Evolutionary conservation across 139 green algal species (phyloP).

Genomic region (Micractinium sp.): DNA sequence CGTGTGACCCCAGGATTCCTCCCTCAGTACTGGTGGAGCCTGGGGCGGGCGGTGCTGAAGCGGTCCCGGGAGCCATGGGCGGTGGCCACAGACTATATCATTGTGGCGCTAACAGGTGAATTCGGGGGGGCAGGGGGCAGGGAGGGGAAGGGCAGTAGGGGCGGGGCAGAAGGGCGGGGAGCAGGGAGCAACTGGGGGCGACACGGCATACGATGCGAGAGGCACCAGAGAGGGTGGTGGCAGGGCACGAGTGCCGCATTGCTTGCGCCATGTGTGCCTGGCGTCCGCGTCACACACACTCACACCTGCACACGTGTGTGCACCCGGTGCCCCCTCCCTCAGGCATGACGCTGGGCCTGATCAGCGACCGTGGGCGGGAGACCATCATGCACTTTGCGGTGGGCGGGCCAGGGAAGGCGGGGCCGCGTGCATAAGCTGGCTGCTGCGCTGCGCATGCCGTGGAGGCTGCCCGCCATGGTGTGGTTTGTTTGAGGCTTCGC

Average conservation of each 20-base stretch:
- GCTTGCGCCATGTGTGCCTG: too few species aligned
- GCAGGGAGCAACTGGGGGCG: too few species aligned
- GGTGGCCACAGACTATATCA: constrained; percentile 59
- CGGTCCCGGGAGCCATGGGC: constrained; percentile 49
- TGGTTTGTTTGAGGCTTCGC: background rate
- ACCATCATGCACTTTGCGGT: constrained; percentile 60
- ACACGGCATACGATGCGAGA: too few species aligned
- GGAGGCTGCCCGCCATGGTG: background rate
- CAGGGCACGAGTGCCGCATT: too few species aligned
- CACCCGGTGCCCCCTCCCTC: background rate
- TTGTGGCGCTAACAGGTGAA: constrained; percentile 58
- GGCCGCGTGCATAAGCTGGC: too few species aligned
- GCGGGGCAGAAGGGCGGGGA: too few species aligned
- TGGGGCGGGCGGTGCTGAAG: constrained; percentile 40
- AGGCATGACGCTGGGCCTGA: constrained; percentile 58
- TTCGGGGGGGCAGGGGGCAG: too few species aligned
- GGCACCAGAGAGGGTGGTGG: too few species aligned
- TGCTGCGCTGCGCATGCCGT: too few species aligned
- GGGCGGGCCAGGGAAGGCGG: background rate
- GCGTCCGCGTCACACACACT: too few species aligned
- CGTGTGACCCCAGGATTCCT: constrained; percentile 51
- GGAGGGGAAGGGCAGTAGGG: too few species aligned
- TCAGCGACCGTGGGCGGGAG: constrained; percentile 55
- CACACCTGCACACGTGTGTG: too few species aligned
- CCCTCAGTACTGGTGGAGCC: constrained; percentile 57